Evolutionary conservation across 2,329 filamentous ascomycete species (phyloP).

Genomic region (Ceratocystis ficicola): DNA sequence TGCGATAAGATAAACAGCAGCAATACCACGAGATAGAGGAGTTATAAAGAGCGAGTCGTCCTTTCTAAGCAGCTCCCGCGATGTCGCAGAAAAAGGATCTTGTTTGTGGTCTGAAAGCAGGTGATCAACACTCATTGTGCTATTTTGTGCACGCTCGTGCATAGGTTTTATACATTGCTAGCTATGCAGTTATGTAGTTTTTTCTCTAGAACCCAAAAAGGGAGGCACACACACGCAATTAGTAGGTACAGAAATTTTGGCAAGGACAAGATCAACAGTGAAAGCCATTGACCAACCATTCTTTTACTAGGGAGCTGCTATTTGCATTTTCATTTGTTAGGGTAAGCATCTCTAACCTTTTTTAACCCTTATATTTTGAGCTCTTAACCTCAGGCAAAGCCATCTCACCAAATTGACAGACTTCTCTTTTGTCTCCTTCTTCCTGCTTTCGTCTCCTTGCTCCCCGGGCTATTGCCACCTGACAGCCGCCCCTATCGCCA

Average conservation of each 20-base stretch:
- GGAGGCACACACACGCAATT: no score
- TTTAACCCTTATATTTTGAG: not conserved
- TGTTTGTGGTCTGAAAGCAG: not conserved
- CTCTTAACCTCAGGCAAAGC: not conserved
- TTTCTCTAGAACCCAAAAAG: not conserved
- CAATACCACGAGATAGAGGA: not conserved
- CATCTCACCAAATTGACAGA: not conserved
- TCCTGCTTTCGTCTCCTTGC: not conserved
- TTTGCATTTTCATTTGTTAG: not conserved
- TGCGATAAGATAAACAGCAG: not conserved
- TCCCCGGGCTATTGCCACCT: not conserved
- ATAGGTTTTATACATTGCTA: not conserved
- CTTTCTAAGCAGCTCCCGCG: not conserved
- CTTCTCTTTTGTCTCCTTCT: no score
- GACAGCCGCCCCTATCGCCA: slow-evolving; percentile 6
- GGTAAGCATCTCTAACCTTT: not conserved
- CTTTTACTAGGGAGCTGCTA: not conserved
- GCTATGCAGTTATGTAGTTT: not conserved
- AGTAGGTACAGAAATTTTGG: not conserved
- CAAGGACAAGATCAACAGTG: no score
- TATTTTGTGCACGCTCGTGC: not conserved
- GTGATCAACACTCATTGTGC: not conserved
- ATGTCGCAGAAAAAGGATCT: not conserved
- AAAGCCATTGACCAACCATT: not conserved
- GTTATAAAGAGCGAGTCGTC: not conserved